Evolutionary conservation across 2,329 filamentous ascomycete genomes (phyloP), one percentile per base, ranked within the genome.

Genomic region (Plectosphaerella sp.): DNA sequence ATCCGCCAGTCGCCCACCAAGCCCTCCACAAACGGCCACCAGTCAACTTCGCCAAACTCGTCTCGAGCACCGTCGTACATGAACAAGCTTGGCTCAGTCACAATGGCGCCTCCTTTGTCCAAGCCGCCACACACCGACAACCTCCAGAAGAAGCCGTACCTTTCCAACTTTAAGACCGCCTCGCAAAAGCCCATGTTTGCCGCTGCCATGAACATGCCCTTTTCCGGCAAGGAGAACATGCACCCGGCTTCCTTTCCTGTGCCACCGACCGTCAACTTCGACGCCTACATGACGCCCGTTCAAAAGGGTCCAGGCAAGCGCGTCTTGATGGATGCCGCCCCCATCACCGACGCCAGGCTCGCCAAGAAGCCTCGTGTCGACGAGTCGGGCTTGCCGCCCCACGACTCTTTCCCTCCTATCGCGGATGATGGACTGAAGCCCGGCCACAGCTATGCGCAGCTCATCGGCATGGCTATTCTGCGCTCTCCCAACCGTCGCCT

Each of bases 391-490:
- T 72, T 92, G 5, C 89, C 91, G 4, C 77, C 86, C 47, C 86
- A 86, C 47, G 82, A 88, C 57, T 87, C 91, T n/a, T 94, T 96
- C 74, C 89, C 91, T 5, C 69, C 76, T 5, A 83, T 97, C 33
- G 76, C 87, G 53, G 94, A 97, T 64, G 91, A 97, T 65, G 93
- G 92, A 61, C 77, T 78, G 51, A 97, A 99, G 68, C 94, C 94
- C 6, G 82, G 85, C 5, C 91, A 93, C 70, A 97, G 92, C 72
- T 99, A 99, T 67, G 93, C 94, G 18, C 89, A 88, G 61, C 80
- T 99, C 60, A 97, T 97, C 58, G 94, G 90, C 65, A 97, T 97
- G 92, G 91, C 94, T 49, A 97, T 99, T 61, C 77, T 97, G 20
- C 86, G 92, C 56, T 90, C 94, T 5, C 87, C 89, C 12, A 84